These are phyloP conservation scores for Apiotrichum mycotoxinovorans DNA, from an alignment of 1,284 basidiomycete genomes.

Conservation along the genomic window DNA sequence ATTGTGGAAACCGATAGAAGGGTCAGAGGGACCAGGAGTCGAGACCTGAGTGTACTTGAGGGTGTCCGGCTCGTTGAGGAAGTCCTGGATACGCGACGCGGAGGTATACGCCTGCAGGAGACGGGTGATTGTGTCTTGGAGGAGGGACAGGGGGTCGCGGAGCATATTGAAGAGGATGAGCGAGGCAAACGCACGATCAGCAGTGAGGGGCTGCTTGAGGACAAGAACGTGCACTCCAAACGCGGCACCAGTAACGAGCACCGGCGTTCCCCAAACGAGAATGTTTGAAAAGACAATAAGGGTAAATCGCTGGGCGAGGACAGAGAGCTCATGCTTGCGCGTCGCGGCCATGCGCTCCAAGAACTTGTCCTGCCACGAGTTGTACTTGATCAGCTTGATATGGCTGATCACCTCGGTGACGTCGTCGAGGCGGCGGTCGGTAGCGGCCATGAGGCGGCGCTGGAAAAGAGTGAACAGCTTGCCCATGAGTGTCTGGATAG, in stretches of 20 bases:
- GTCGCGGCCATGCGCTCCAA: constrained; percentile 52
- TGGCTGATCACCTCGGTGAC: constrained; percentile 56
- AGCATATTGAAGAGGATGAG: constrained; percentile 57
- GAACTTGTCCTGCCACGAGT: constrained; percentile 54
- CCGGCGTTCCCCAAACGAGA: constrained; percentile 52
- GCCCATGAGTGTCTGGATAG: constrained; percentile 49
- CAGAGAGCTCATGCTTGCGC: constrained; percentile 51
- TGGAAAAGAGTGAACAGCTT: constrained; percentile 53
- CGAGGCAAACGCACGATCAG: constrained; percentile 51
- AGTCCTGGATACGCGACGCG: constrained; percentile 50
- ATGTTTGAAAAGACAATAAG: constrained; percentile 49
- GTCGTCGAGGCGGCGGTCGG: constrained; percentile 55
- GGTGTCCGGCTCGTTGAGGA: constrained; percentile 56
- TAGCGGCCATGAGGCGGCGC: constrained; percentile 52
- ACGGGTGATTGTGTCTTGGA: constrained; percentile 50
- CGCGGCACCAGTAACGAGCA: constrained; percentile 53
- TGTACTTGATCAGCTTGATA: constrained; percentile 55
- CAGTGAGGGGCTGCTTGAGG: constrained; percentile 38
- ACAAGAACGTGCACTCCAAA: constrained; percentile 51
- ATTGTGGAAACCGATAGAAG: constrained; percentile 54
- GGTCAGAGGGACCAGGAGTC: constrained; percentile 41
- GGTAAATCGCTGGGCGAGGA: constrained; percentile 50
- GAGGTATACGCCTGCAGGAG: constrained; percentile 52
- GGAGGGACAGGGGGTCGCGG: constrained; percentile 40
- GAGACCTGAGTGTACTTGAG: constrained; percentile 56